Evolutionary conservation across 805 yeast genomes (phyloP).

Genomic region (Blastobotrys robertii): DNA sequence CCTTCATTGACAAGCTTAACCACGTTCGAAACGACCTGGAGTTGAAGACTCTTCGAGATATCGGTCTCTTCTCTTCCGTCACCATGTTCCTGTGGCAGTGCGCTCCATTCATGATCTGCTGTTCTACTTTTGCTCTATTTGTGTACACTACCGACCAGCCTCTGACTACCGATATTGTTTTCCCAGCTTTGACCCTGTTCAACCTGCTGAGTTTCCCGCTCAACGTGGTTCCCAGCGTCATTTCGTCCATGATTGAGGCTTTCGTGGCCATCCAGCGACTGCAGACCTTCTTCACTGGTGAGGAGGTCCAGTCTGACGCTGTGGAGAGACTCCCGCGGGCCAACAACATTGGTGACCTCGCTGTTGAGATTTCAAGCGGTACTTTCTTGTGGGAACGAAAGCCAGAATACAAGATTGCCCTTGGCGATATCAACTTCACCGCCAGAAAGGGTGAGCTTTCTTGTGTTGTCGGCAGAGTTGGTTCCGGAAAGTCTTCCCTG

Average conservation of each 20-base stretch:
- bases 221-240: conserved; percentile 41
- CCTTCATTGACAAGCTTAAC: conserved; percentile 64
- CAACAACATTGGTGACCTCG: conserved; percentile 46
- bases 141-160: conserved; percentile 53
- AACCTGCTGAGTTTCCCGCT: conserved; percentile 40
- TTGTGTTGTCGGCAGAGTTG: conserved; percentile 81
- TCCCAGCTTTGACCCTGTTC: conserved; percentile 49
- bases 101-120: conserved; percentile 84
- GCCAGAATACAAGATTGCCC: conserved; percentile 11
- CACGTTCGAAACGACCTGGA: conserved; percentile 84
- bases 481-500: conserved; percentile 75
- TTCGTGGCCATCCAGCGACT: conserved; percentile 37
- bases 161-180: conserved; percentile 79
- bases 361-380: conserved; percentile 15
- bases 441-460: conserved; percentile 66
- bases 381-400: conserved; percentile 18
- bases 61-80: conserved; percentile 64
- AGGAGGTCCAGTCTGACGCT: conserved; percentile 38
- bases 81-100: conserved; percentile 70
- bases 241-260: conserved; percentile 27
- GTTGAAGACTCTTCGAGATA: conserved; percentile 59
- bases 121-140: conserved; percentile 80
- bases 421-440: conserved; percentile 41
- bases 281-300: conserved; percentile 34
- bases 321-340: conserved; percentile 14